A percentile compares a stretch with the other conserved stretches of the same genome.
Evolutionary conservation across 2,329 filamentous ascomycete genomes (phyloP).

Genomic region (Colletotrichum trifolii): DNA sequence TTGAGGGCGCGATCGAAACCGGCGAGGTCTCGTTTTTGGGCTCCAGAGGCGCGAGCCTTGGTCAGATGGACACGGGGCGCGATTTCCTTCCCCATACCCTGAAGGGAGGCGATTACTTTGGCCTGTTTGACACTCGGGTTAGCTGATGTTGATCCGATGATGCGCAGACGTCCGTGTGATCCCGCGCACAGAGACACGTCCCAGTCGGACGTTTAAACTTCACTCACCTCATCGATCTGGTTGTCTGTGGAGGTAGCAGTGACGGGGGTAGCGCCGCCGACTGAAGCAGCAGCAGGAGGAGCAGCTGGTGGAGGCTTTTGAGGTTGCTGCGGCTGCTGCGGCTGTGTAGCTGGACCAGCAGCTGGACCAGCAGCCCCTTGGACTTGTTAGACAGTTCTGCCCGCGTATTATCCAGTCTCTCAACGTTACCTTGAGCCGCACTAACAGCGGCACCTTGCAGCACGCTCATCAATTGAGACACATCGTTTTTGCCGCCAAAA

Average conservation of each 20-base stretch:
- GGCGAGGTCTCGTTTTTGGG: conserved; percentile 49
- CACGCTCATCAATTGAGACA: conserved; percentile 56
- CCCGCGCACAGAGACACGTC: conserved; percentile 50
- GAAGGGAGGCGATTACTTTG: conserved; percentile 55
- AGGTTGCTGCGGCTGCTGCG: conserved; percentile 36
- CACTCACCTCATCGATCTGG: conserved; percentile 34
- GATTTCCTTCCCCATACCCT: conserved; percentile 62
- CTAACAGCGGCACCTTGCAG: conserved; percentile 58
- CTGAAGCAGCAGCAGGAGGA: conserved; percentile 32
- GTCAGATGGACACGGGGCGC: conserved; percentile 49
- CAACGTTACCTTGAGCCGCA: conserved; percentile 44
- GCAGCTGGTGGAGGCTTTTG: background rate
- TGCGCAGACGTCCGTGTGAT: conserved; percentile 21
- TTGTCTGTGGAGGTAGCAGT: conserved; percentile 15
- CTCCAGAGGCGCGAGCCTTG: conserved; percentile 37
- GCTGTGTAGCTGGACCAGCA: conserved; percentile 44
- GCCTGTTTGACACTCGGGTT: conserved; percentile 42
- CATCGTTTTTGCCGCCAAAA: conserved; percentile 58
- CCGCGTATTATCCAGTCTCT: too few relatives aligned
- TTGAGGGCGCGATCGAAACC: conserved; percentile 55
- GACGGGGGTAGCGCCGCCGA: conserved; percentile 21
- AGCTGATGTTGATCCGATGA: conserved; percentile 12
- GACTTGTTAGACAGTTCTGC: too few relatives aligned
- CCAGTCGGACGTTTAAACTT: conserved; percentile 21
- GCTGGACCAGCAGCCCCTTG: conserved; percentile 38